These are phyloP conservation scores for Alternaria viburni DNA, from an alignment of 2,329 filamentous ascomycete species.

Conservation along the genomic window DNA sequence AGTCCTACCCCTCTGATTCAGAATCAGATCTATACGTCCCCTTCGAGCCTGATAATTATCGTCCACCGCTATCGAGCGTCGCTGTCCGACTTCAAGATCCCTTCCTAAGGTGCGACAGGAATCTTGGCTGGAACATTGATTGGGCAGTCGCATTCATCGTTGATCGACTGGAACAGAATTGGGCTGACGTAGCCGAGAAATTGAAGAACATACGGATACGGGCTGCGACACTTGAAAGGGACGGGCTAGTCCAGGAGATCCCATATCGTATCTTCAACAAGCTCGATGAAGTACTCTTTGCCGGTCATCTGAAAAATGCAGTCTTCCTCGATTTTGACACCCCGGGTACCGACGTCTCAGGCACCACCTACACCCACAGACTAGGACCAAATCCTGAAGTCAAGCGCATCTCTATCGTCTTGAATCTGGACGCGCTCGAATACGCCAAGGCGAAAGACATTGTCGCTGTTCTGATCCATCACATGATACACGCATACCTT, in stretches of 20 bases:
- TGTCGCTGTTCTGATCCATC: constrained; percentile 50
- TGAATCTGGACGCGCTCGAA: constrained; percentile 32
- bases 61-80: constrained; percentile 4
- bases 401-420: constrained; percentile 46
- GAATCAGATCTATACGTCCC: constrained; percentile 21
- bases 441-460: constrained; percentile 41
- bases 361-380: constrained; percentile 46
- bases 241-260: constrained; percentile 26
- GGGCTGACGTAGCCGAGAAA: constrained; percentile 21
- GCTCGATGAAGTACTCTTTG: constrained; percentile 48
- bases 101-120: constrained; percentile 23
- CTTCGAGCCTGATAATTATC: constrained; percentile 1
- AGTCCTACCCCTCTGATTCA: constrained; percentile 22
- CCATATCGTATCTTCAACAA: constrained; percentile 47
- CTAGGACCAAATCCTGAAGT: constrained; percentile 28
- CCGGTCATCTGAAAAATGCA: constrained; percentile 45
- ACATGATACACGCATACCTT: constrained; percentile 56
- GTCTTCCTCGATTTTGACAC: constrained; percentile 44
- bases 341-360: constrained; percentile 37
- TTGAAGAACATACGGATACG: constrained; percentile 25
- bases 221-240: constrained; percentile 19
- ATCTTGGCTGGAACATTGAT: constrained; percentile 50
- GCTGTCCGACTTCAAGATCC: constrained; percentile 29
- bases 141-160: constrained; percentile 52
- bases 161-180: constrained; percentile 34